These are phyloP conservation scores for Metschnikowia lachancei DNA, from an alignment of 805 yeast genomes.

Conservation along the genomic window DNA sequence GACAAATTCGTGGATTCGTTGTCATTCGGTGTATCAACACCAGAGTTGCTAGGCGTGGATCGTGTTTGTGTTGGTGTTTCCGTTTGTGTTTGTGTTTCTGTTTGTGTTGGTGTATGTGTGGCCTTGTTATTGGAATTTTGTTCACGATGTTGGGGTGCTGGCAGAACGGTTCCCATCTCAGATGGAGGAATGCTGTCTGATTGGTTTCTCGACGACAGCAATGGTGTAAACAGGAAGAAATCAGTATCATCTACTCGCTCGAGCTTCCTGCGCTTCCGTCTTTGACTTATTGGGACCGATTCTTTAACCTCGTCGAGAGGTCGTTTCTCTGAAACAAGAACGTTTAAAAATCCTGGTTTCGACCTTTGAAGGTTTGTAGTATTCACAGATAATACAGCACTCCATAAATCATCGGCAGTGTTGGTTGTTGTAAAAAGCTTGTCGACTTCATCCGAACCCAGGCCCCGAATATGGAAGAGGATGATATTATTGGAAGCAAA, in stretches of 20 bases:
- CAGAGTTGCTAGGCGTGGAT: too few relatives aligned
- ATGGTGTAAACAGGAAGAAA: conserved; percentile 31
- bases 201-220: conserved; percentile 5
- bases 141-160: background rate
- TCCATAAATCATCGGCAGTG: conserved; percentile 14
- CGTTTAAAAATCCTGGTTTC: background rate
- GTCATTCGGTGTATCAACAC: too few relatives aligned
- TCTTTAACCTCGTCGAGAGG: background rate
- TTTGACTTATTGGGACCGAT: conserved; percentile 8
- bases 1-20: too few relatives aligned
- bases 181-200: background rate
- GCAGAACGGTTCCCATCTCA: background rate
- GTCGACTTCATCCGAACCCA: background rate
- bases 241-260: conserved; percentile 34
- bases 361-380: background rate
- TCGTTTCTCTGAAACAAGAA: background rate
- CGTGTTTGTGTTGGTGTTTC: too few relatives aligned
- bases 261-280: conserved; percentile 32
- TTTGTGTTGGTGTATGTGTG: too few relatives aligned
- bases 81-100: too few relatives aligned
- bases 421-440: background rate
- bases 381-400: conserved; percentile 10
- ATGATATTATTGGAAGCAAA: background rate
- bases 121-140: background rate
- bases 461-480: background rate